phyloP scores from a whole-genome alignment of 768 basidiomycete genomes.

The Cubamyces lactineus region DNA sequence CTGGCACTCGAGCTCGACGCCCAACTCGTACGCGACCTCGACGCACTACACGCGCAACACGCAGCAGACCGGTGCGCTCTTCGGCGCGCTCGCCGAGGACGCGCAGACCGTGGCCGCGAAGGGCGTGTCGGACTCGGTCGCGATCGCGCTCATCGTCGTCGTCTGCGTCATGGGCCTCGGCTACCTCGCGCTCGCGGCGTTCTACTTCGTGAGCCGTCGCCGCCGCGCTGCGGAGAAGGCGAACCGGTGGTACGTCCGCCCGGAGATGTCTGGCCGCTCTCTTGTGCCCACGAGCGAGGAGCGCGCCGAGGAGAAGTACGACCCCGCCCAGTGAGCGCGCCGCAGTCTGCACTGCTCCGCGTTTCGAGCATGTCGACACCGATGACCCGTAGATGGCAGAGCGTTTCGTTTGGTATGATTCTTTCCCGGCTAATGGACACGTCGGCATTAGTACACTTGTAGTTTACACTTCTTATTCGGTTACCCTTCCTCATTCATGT shows the following conservation, averaged over 20 bases:
- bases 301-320: constrained; percentile 22
- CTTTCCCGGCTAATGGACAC: constrained; percentile 4
- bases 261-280: constrained; percentile 27
- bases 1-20: constrained; percentile 2
- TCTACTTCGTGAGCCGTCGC: constrained; percentile 24
- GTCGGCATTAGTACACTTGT: constrained; percentile 2
- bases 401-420: neutral
- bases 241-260: constrained; percentile 27
- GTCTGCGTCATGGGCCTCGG: constrained; percentile 28
- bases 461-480: constrained; percentile 2
- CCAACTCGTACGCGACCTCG: constrained; percentile 13
- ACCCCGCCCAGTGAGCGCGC: constrained; percentile 8
- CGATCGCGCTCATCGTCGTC: constrained; percentile 27
- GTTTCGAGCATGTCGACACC: neutral
- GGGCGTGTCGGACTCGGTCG: constrained; percentile 18
- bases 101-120: constrained; percentile 2
- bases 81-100: constrained; percentile 26
- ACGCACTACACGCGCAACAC: constrained; percentile 26
- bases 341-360: neutral
- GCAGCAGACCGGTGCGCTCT: constrained; percentile 17
- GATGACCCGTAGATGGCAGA: neutral
- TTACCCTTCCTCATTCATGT: neutral
- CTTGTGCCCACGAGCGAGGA: constrained; percentile 23
- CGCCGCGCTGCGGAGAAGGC: constrained; percentile 9
- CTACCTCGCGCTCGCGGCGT: constrained; percentile 28